Conservation (phyloP, 2,329 filamentous ascomycete genomes). For the Fusarium devonianum region DNA sequence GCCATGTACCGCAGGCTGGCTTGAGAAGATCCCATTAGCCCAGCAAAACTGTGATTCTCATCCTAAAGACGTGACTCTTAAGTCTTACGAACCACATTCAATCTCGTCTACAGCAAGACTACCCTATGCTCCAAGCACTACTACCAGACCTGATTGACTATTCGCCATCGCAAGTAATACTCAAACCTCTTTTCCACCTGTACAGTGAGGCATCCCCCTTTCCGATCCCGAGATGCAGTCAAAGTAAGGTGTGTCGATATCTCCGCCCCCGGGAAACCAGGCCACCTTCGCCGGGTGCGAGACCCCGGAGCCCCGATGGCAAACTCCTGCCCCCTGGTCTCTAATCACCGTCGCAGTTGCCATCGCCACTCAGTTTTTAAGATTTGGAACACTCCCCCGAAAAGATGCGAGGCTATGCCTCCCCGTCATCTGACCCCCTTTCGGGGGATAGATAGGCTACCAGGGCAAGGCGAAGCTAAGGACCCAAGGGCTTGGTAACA, state of each 20-base stretch:
- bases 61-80: too few species aligned
- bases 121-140: too few species aligned
- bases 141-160: too few species aligned
- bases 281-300: slow-evolving; percentile 6
- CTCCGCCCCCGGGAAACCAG: not conserved
- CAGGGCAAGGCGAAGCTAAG: slow-evolving; percentile 5
- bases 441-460: slow-evolving; percentile 10
- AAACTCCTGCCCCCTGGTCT: slow-evolving; percentile 16
- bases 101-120: too few species aligned
- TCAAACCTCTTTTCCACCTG: not conserved
- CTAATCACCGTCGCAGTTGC: too few species aligned
- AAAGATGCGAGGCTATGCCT: slow-evolving; percentile 13
- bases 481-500: not conserved
- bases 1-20: too few species aligned
- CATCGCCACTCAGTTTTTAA: slow-evolving; percentile 20
- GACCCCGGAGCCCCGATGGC: slow-evolving; percentile 13
- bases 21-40: too few species aligned
- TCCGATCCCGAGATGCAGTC: not conserved
- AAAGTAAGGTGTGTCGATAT: slow-evolving; percentile 28
- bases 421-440: too few species aligned
- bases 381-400: slow-evolving; percentile 16
- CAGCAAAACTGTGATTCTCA: too few species aligned
- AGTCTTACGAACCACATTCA: too few species aligned
- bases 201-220: too few species aligned
- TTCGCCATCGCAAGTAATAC: slow-evolving; percentile 24